phyloP scores from a whole-genome alignment of 176 grass and related monocot species.

The Miscanthus lutarioriparius region DNA sequence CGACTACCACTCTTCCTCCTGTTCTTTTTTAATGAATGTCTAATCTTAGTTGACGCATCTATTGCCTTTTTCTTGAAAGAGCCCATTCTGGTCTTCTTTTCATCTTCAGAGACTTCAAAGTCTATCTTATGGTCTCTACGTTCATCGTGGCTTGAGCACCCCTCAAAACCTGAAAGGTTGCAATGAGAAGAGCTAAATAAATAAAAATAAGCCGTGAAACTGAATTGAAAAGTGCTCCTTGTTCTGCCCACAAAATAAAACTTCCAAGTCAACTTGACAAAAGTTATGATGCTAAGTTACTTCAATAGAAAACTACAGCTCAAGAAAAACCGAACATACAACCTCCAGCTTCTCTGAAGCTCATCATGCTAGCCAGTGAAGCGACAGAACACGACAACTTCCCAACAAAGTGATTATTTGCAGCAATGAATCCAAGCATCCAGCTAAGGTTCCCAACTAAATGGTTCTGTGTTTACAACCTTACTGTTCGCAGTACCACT shows the following conservation, averaged over 20 bases:
- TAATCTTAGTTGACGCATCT: slow-evolving; percentile 83
- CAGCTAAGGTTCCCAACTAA: background rate
- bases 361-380: background rate
- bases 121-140: slow-evolving; percentile 72
- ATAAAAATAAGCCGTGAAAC: background rate
- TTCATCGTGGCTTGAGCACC: slow-evolving; percentile 71
- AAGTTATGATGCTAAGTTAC: background rate
- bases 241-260: background rate
- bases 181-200: background rate
- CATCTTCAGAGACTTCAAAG: slow-evolving; percentile 91
- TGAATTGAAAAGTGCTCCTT: background rate
- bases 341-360: background rate
- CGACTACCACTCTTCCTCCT: slow-evolving; percentile 68
- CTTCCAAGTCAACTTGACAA: background rate
- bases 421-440: background rate
- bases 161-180: slow-evolving; percentile 67
- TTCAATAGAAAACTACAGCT: background rate
- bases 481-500: background rate
- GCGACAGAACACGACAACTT: background rate
- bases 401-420: slow-evolving; percentile 9
- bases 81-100: slow-evolving; percentile 85
- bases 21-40: slow-evolving; percentile 84
- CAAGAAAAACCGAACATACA: slow-evolving; percentile 2
- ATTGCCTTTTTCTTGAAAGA: slow-evolving; percentile 96
- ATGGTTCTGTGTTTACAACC: background rate